Percentiles rank a stretch among this genome's conserved stretches.
phyloP scores from a whole-genome alignment of 768 basidiomycete species.

The Mycena indigotica region DNA sequence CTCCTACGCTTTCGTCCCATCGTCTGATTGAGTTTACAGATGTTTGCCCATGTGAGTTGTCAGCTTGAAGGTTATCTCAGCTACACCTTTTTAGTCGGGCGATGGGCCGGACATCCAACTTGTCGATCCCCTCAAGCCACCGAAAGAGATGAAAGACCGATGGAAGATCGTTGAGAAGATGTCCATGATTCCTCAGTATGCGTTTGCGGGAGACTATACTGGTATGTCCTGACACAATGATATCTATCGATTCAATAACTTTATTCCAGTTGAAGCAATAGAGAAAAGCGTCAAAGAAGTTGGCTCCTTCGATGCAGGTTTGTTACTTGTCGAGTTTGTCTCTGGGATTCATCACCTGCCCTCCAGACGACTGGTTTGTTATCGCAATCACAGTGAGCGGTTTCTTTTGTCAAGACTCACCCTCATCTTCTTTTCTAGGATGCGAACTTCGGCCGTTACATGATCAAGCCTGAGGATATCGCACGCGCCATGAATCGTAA shows the following conservation, averaged over 20 bases:
- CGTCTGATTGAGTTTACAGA: conserved; percentile 36
- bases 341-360: neutral
- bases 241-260: too few relatives aligned
- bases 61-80: neutral
- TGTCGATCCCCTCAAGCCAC: conserved; percentile 51
- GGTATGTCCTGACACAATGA: conserved; percentile 44
- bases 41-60: conserved; percentile 67
- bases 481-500: conserved; percentile 58
- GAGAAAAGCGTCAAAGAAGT: conserved; percentile 63
- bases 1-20: neutral
- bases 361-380: conserved; percentile 68
- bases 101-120: conserved; percentile 60
- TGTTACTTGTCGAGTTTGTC: neutral
- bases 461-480: conserved; percentile 61
- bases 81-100: conserved; percentile 49
- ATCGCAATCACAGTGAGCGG: conserved; percentile 64
- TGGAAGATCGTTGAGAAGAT: conserved; percentile 75
- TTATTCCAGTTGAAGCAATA: conserved; percentile 58
- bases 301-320: conserved; percentile 62
- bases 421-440: conserved; percentile 37
- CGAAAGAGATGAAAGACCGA: conserved; percentile 55
- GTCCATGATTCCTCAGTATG: conserved; percentile 67
- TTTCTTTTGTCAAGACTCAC: neutral
- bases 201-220: conserved; percentile 69
- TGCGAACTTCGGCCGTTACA: conserved; percentile 67